These are phyloP conservation scores for Cucurbita moschata DNA, from an alignment of 306 rosid species.

Conservation along the genomic window DNA sequence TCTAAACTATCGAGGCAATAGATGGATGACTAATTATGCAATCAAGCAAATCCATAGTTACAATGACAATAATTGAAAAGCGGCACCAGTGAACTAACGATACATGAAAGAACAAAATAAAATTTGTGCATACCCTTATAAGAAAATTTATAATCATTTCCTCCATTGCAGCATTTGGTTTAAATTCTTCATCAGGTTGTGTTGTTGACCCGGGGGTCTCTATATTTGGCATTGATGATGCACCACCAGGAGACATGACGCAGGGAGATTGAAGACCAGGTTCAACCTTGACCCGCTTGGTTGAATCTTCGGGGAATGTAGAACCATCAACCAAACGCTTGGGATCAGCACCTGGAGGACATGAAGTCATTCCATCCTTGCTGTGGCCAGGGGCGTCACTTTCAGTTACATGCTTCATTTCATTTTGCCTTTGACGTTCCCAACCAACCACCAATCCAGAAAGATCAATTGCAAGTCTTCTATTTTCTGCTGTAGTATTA, in stretches of 20 bases:
- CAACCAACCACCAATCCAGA: slow-evolving; percentile 99
- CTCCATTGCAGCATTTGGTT: slow-evolving; percentile 99
- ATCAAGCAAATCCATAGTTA: too few relatives aligned
- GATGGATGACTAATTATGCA: neutral
- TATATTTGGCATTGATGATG: slow-evolving; percentile 78
- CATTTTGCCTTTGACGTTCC: slow-evolving; percentile 94
- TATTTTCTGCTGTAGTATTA: slow-evolving; percentile 84
- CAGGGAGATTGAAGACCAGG: slow-evolving; percentile 86
- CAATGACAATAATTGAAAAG: neutral
- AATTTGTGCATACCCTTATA: slow-evolving; percentile 59
- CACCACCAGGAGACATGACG: slow-evolving; percentile 96
- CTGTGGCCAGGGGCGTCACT: slow-evolving; percentile 52
- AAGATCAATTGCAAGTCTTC: slow-evolving; percentile 98
- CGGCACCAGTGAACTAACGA: neutral
- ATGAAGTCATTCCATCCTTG: slow-evolving; percentile 54
- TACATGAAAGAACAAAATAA: neutral
- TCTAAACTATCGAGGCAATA: neutral
- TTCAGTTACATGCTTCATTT: slow-evolving; percentile 66
- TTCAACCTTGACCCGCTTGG: slow-evolving; percentile 16
- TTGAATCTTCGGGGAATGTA: neutral
- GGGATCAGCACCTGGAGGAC: slow-evolving; percentile 21
- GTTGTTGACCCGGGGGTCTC: slow-evolving; percentile 88
- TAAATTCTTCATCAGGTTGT: slow-evolving; percentile 97
- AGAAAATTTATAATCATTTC: slow-evolving; percentile 97
- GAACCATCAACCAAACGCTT: neutral